phyloP scores from a whole-genome alignment of 441 rosid species.

The Croton laevigatus region DNA sequence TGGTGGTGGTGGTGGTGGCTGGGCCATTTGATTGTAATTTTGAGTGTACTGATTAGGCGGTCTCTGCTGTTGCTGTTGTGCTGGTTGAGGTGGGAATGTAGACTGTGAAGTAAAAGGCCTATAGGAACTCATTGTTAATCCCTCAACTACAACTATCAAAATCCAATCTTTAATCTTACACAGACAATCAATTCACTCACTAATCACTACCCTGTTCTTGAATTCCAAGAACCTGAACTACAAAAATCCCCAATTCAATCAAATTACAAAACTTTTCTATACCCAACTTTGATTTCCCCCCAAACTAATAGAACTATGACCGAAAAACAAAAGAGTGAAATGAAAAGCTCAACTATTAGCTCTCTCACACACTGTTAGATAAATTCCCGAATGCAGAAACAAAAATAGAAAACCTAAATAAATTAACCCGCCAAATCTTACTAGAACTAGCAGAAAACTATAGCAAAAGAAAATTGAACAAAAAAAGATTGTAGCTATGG shows the following conservation, averaged over 20 bases:
- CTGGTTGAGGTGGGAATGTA: constrained; percentile 43
- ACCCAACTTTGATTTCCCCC: constrained; percentile 1
- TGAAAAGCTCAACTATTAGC: too few relatives aligned
- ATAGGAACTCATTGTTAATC: constrained; percentile 53
- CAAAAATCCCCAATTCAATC: not conserved
- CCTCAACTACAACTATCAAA: not conserved
- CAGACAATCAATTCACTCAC: not conserved
- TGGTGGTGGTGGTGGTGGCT: not conserved
- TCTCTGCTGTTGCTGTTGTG: constrained; percentile 36
- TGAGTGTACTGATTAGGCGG: constrained; percentile 42
- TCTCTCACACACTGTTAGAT: not conserved
- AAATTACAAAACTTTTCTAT: not conserved
- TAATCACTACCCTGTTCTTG: not conserved
- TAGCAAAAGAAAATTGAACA: not conserved
- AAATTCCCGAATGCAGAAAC: too few relatives aligned
- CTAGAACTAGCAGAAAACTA: not conserved
- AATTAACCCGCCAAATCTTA: too few relatives aligned
- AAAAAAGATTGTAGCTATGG: not conserved
- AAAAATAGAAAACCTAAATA: too few relatives aligned
- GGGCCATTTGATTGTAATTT: constrained; percentile 30
- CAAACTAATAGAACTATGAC: not conserved
- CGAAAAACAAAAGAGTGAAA: not conserved
- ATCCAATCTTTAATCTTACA: not conserved
- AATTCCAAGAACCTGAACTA: not conserved
- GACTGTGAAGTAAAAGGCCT: constrained; percentile 55